These are phyloP conservation scores for Cronartium quercuum DNA, from an alignment of 1,284 basidiomycete genomes.

Conservation along the genomic window DNA sequence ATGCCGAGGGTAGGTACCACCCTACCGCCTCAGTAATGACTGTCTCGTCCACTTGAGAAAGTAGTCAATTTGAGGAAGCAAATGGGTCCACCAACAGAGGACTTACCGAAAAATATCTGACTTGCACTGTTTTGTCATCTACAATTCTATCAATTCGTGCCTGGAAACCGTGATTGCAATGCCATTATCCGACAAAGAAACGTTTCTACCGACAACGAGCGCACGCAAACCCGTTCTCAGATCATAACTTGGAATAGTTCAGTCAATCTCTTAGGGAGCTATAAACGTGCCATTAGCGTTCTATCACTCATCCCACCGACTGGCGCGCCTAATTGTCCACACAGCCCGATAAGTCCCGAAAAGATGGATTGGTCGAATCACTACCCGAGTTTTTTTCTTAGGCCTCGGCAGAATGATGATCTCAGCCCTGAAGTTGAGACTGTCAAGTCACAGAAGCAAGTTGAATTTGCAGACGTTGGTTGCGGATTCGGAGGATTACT, in stretches of 20 bases:
- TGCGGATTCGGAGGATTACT: conserved; percentile 96
- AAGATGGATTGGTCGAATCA: conserved; percentile 77
- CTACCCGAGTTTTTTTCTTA: conserved; percentile 66
- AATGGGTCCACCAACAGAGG: neutral
- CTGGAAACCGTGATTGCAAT: no score
- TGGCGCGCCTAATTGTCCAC: no score
- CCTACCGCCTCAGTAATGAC: neutral
- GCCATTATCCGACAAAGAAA: no score
- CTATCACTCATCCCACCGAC: no score
- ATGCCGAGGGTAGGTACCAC: conserved; percentile 15
- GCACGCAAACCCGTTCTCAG: conserved; percentile 96
- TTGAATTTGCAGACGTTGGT: conserved; percentile 94
- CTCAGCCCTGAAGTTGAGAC: conserved; percentile 42
- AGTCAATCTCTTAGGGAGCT: neutral
- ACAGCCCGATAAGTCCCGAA: conserved; percentile 65
- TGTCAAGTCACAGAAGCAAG: conserved; percentile 53
- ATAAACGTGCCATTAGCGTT: no score
- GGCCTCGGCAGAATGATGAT: conserved; percentile 43
- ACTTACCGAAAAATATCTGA: neutral
- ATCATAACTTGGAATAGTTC: conserved; percentile 80
- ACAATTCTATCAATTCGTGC: no score
- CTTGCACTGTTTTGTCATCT: neutral
- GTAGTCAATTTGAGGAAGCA: neutral
- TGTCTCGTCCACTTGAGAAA: neutral
- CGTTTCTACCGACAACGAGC: conserved; percentile 93